These are phyloP conservation scores for Cenchrus americanus DNA, from an alignment of 176 grass and related monocot genomes.

Conservation along the genomic window DNA sequence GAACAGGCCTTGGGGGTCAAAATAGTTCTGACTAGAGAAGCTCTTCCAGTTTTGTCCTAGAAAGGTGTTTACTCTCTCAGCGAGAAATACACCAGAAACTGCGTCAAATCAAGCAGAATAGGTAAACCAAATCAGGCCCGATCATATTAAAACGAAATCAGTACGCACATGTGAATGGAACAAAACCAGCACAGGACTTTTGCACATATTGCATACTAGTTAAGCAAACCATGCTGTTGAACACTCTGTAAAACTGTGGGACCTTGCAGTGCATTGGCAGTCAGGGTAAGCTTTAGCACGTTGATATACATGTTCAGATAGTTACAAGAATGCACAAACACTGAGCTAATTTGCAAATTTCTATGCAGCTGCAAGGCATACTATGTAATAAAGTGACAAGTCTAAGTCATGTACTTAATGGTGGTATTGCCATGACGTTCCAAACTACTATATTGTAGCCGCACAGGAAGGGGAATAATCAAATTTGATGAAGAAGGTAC, in stretches of 20 bases:
- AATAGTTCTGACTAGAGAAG: slow-evolving; percentile 93
- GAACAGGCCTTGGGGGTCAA: slow-evolving; percentile 86
- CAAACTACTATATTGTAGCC: neutral
- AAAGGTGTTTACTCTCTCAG: slow-evolving; percentile 77
- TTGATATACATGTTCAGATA: neutral
- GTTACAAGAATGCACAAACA: neutral
- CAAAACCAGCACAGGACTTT: neutral
- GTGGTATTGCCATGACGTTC: neutral
- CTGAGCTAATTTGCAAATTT: neutral
- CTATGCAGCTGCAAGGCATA: neutral
- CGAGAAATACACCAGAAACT: slow-evolving; percentile 91
- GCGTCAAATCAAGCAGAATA: slow-evolving; percentile 22
- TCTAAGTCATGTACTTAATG: neutral
- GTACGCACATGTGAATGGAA: neutral
- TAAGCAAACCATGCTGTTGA: neutral
- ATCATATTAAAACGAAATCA: neutral
- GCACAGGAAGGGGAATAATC: neutral
- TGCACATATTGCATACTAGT: neutral
- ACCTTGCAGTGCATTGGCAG: neutral
- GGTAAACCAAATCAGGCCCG: neutral
- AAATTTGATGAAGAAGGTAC: neutral
- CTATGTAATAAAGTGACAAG: neutral
- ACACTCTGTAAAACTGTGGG: neutral
- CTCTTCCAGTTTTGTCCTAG: slow-evolving; percentile 80
- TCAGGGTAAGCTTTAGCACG: neutral